A percentile compares a stretch with the other conserved stretches of the same genome.
These are phyloP conservation scores for Cercospora sp. DNA, from an alignment of 2,329 filamentous ascomycete species.

Conservation along the genomic window DNA sequence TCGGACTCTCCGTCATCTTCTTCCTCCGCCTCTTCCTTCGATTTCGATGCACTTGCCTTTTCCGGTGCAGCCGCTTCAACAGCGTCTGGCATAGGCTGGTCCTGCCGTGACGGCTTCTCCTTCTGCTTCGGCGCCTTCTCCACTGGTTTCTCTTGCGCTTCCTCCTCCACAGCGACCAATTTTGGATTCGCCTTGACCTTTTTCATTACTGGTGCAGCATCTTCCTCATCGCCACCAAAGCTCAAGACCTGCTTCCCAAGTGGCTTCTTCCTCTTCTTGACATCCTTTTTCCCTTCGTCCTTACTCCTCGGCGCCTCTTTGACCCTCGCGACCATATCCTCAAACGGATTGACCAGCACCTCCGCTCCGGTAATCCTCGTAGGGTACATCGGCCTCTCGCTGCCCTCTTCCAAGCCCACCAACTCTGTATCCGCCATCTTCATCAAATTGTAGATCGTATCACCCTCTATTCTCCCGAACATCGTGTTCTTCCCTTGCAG, in stretches of 20 bases:
- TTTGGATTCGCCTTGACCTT: constrained; percentile 78
- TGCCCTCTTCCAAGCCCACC: constrained; percentile 61
- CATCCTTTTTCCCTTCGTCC: constrained; percentile 55
- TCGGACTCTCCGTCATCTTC: constrained; percentile 31
- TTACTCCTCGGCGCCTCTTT: constrained; percentile 56
- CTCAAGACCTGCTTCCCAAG: constrained; percentile 74
- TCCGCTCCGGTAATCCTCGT: constrained; percentile 74
- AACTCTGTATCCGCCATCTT: constrained; percentile 90
- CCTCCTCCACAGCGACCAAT: constrained; percentile 57
- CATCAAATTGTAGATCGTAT: constrained; percentile 93
- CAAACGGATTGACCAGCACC: constrained; percentile 78
- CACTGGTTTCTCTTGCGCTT: constrained; percentile 29
- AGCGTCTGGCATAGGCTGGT: constrained; percentile 20
- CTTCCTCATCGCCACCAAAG: constrained; percentile 69
- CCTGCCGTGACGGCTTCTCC: constrained; percentile 19
- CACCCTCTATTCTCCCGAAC: constrained; percentile 87
- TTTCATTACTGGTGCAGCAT: constrained; percentile 64
- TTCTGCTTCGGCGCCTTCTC: constrained; percentile 29
- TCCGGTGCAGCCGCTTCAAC: constrained; percentile 9
- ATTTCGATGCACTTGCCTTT: not conserved
- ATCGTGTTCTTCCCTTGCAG: constrained; percentile 87
- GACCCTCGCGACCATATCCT: constrained; percentile 73
- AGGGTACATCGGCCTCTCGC: constrained; percentile 82
- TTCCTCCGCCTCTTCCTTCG: constrained; percentile 12
- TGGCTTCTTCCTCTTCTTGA: constrained; percentile 66